Conservation (phyloP, 108 stramenopile species). For the Poteriospumella lacustris region DNA sequence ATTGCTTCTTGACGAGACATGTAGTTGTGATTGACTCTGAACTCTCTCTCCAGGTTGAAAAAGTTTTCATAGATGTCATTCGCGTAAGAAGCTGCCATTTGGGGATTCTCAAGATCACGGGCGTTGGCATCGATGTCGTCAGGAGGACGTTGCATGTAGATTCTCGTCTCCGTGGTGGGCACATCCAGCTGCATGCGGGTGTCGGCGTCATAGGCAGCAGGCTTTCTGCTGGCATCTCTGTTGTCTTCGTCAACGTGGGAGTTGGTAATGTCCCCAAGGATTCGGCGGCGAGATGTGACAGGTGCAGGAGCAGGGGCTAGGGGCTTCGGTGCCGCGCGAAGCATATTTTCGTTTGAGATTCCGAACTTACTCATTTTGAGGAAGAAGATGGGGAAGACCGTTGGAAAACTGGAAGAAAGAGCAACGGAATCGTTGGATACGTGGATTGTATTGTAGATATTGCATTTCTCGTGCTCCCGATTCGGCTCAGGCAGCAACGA, state of each 20-base stretch:
- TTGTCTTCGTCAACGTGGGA: constrained; percentile 33
- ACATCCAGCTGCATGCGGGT: not conserved
- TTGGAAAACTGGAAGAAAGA: constrained; percentile 29
- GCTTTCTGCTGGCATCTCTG: constrained; percentile 35
- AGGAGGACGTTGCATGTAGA: not conserved
- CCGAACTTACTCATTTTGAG: constrained; percentile 20
- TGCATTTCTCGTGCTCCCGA: constrained; percentile 34
- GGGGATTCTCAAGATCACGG: constrained; percentile 85
- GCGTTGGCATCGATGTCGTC: constrained; percentile 85
- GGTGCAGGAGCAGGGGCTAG: constrained; percentile 32
- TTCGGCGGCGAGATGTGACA: constrained; percentile 38
- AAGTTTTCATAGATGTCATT: constrained; percentile 88
- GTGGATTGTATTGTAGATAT: constrained; percentile 35
- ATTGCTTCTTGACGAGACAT: constrained; percentile 78
- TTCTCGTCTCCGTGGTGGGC: not conserved
- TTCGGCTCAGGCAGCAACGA: constrained; percentile 32
- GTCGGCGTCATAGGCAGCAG: constrained; percentile 35
- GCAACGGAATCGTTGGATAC: constrained; percentile 33
- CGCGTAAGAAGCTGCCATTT: constrained; percentile 85
- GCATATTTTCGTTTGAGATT: constrained; percentile 34
- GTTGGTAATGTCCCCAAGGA: constrained; percentile 48
- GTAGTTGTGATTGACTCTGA: constrained; percentile 69
- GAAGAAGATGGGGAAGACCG: constrained; percentile 15
- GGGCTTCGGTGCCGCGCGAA: constrained; percentile 10
- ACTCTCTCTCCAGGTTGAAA: constrained; percentile 66